Evolutionary conservation across 768 basidiomycete species (phyloP).

Genomic region (Termitomyces sp.): DNA sequence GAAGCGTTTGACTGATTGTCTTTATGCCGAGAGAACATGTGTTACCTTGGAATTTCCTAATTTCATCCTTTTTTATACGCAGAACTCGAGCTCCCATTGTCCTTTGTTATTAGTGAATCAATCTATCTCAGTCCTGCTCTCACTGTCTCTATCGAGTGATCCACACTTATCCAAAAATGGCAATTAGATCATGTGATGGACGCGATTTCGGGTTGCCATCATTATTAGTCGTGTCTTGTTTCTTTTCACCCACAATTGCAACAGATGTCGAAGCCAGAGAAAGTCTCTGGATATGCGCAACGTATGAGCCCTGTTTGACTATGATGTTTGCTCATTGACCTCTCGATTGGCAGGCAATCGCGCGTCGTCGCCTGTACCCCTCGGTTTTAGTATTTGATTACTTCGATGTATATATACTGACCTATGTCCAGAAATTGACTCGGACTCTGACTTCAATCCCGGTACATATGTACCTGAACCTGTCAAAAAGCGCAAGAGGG

Average conservation of each 20-base stretch:
- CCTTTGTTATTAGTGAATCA: constrained; percentile 10
- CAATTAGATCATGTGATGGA: constrained; percentile 15
- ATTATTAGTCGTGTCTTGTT: constrained; percentile 10
- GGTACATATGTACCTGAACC: constrained; percentile 35
- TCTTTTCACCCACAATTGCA: background rate
- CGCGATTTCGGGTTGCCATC: constrained; percentile 11
- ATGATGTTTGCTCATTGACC: background rate
- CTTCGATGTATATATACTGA: background rate
- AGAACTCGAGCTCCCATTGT: constrained; percentile 2
- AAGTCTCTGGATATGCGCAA: constrained; percentile 28
- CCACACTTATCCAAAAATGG: constrained; percentile 3
- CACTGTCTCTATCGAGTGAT: too few relatives aligned
- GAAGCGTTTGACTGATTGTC: constrained; percentile 70
- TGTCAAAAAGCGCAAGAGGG: constrained; percentile 26
- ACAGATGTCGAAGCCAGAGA: constrained; percentile 38
- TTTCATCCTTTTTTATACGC: constrained; percentile 11
- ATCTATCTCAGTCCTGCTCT: background rate
- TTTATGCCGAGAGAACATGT: constrained; percentile 10
- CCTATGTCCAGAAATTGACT: constrained; percentile 38
- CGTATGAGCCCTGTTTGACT: constrained; percentile 19
- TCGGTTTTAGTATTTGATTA: constrained; percentile 26
- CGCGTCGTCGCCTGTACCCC: constrained; percentile 32
- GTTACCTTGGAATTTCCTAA: constrained; percentile 4
- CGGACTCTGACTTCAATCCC: constrained; percentile 50
- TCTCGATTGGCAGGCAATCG: constrained; percentile 26